Conservation (phyloP, 257 asterid genomes). For the Cinchona pubescens region DNA sequence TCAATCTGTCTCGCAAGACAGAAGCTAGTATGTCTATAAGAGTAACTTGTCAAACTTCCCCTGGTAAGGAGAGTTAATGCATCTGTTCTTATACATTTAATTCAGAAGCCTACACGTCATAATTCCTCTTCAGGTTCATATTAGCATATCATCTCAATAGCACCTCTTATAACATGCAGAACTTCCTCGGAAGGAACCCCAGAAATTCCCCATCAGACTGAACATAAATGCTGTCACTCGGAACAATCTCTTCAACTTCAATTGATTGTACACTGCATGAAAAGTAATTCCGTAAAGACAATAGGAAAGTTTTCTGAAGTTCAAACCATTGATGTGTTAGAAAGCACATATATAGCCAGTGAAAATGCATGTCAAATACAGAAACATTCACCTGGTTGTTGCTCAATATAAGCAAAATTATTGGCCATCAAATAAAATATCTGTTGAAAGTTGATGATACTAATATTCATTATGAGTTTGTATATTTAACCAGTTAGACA, state of each 20-base stretch:
- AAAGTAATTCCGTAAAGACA: not conserved
- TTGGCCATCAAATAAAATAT: not conserved
- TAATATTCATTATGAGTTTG: not conserved
- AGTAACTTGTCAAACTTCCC: not conserved
- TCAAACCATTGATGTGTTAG: not conserved
- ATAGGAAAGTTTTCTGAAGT: not conserved
- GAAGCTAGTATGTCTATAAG: not conserved
- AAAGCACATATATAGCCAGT: not conserved
- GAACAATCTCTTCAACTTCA: conserved; percentile 65
- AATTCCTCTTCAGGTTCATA: not conserved
- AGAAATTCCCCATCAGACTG: conserved; percentile 90
- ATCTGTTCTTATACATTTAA: not conserved
- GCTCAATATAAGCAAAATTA: not conserved
- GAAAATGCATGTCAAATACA: not conserved
- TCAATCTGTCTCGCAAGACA: not conserved
- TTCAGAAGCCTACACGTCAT: not conserved
- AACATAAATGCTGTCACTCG: conserved; percentile 51
- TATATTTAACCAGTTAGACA: not conserved
- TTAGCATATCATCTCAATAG: conserved; percentile 49
- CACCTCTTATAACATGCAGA: conserved; percentile 59
- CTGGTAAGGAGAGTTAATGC: not conserved
- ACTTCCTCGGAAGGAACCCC: conserved; percentile 76
- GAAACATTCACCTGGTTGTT: not conserved
- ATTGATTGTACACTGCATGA: conserved; percentile 53
- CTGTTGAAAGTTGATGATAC: too few relatives aligned